Evolutionary conservation across 441 rosid species (phyloP), one percentile per base, ranked within the genome.

Genomic region (Mallotus japonicus): DNA sequence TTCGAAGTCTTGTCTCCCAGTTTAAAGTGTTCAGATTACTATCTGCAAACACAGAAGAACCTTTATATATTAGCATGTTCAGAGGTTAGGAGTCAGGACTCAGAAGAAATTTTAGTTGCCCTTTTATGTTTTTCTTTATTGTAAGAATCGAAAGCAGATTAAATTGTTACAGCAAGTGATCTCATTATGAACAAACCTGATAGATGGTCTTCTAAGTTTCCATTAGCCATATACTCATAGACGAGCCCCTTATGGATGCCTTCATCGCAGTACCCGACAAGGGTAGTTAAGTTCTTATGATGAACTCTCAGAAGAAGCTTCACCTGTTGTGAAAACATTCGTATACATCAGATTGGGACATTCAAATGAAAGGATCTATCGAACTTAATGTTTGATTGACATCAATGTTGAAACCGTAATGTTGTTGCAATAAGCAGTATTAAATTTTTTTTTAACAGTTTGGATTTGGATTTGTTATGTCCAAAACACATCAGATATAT

Each of bases 211-310:
- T 74, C 55, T 2, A 88, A 42, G 73, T 83, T 83, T 76, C 91
- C 95, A 0, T 78, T 80, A 34, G 80, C 79, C 89, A 90, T 87
- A 67, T 78, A 82, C 72, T 89, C 92, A 2, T 85, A 86, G 61
- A 88, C 77, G 47, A 89, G 82, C 13, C 81, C 89, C 67, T 76
- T 53, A 32, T 82, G 75, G 17, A 42, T 70, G 20, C 76, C 80
- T 32, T 90, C 91, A 42, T 85, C 80, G 65, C 90, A 90, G 71
- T 77, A 88, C 5, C 93, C 87, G 5, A 90, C 59, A 4, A 85
- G 82, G n/a, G 77, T 56, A 61, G 79, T 85, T 67, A 90, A 79
- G 73, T 85, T 87, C 62, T 78, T 86, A 8, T 89, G 96, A 77
- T 89, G 87, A 74, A 90, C 84, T 72, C 81, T 76, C 53, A 83